These are phyloP conservation scores for Torulaspora quercuum DNA, from an alignment of 805 yeast genomes.

Conservation along the genomic window DNA sequence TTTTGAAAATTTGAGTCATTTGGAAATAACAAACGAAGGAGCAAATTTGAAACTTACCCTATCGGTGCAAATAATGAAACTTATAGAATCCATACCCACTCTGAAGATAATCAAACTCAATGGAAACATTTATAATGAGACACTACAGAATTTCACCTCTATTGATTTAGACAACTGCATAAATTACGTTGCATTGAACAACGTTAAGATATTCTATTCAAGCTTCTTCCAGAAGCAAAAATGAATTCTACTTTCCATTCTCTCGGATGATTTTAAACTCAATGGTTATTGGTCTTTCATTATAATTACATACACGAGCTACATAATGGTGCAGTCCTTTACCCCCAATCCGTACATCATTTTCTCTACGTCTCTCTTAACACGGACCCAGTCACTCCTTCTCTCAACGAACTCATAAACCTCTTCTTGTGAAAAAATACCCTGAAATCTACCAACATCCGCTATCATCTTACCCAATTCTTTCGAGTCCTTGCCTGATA, in stretches of 20 bases:
- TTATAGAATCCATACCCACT: constrained; percentile 35
- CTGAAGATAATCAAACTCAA: constrained; percentile 30
- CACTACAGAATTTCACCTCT: constrained; percentile 31
- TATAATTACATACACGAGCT: constrained; percentile 11
- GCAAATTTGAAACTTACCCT: constrained; percentile 32
- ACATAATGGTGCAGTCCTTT: constrained; percentile 68
- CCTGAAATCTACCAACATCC: constrained; percentile 81
- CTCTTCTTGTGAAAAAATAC: constrained; percentile 88
- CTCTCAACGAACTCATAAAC: constrained; percentile 88
- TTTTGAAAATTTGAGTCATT: constrained; percentile 25
- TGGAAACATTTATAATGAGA: constrained; percentile 38
- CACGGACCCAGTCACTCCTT: constrained; percentile 78
- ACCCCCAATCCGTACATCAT: constrained; percentile 90
- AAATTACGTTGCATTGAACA: constrained; percentile 30
- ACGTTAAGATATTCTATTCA: constrained; percentile 37
- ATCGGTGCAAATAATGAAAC: constrained; percentile 33
- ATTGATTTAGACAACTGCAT: constrained; percentile 30
- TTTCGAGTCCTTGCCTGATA: constrained; percentile 63
- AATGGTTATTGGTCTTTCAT: neutral
- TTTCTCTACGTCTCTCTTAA: constrained; percentile 79
- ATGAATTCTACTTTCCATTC: no score
- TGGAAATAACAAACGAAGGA: constrained; percentile 32
- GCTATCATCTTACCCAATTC: constrained; percentile 80
- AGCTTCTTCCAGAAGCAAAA: constrained; percentile 28
- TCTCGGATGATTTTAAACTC: no score